Evolutionary conservation across 306 rosid species (phyloP).

Genomic region (Phaseolus lunatus): DNA sequence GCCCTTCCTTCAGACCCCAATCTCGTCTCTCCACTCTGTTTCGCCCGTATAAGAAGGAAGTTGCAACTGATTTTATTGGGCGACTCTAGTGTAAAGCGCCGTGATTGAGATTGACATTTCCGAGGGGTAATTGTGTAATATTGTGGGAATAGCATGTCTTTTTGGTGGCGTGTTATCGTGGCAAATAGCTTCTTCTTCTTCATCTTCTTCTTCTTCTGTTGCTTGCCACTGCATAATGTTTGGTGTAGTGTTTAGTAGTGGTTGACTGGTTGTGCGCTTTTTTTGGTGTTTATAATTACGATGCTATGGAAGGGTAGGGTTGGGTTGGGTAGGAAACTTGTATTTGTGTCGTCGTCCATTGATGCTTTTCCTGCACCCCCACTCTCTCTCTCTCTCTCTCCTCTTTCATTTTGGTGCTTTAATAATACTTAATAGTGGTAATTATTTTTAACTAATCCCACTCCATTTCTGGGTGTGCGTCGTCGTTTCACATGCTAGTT

Average conservation of each 20-base stretch:
- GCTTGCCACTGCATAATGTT: constrained; percentile 49
- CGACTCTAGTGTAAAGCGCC: no score
- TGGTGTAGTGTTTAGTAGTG: constrained; percentile 57
- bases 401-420: not conserved
- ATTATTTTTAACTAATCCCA: constrained; percentile 11
- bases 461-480: not conserved
- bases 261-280: constrained; percentile 62
- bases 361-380: constrained; percentile 35
- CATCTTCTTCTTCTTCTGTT: not conserved
- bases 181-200: constrained; percentile 46
- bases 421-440: not conserved
- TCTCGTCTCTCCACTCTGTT: not conserved
- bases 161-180: constrained; percentile 85
- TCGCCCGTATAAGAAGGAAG: not conserved
- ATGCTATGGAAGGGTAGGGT: not conserved
- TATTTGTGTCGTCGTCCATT: constrained; percentile 38
- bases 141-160: not conserved
- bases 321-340: constrained; percentile 27
- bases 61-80: not conserved
- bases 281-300: constrained; percentile 21
- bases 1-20: constrained; percentile 42
- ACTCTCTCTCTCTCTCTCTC: not conserved
- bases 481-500: constrained; percentile 37
- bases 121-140: constrained; percentile 54
- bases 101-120: not conserved